Conservation (phyloP, 495 filamentous ascomycete species). For the Talaromyces borbonicus region DNA sequence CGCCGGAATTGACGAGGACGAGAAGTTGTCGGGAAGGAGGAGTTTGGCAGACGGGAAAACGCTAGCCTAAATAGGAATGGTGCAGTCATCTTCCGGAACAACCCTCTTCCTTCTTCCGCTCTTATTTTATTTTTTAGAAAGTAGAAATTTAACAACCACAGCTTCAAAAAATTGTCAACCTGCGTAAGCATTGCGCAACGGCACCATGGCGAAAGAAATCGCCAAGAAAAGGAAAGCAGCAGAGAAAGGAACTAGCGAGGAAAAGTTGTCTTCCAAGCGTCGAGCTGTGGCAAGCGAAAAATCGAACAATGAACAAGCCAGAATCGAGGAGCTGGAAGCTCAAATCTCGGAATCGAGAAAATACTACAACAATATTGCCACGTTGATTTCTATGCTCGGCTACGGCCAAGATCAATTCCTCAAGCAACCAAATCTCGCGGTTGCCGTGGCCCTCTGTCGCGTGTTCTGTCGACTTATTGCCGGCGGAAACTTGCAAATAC, state of each 20-base stretch:
- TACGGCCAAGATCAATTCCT: constrained; percentile 22
- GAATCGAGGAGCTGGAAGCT: constrained; percentile 60
- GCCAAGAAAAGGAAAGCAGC: constrained; percentile 33
- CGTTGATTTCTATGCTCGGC: constrained; percentile 50
- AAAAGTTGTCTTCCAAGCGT: constrained; percentile 31
- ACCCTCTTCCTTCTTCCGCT: constrained; percentile 2
- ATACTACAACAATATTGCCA: constrained; percentile 87
- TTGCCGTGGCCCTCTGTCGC: constrained; percentile 73
- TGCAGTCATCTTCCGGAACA: neutral
- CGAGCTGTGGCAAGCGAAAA: constrained; percentile 32
- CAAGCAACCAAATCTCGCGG: constrained; percentile 37
- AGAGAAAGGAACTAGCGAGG: constrained; percentile 19
- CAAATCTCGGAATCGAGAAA: constrained; percentile 75
- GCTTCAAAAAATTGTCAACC: no score
- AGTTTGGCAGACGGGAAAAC: constrained; percentile 89
- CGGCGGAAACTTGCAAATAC: constrained; percentile 57
- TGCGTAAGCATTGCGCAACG: no score
- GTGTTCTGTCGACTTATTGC: constrained; percentile 81
- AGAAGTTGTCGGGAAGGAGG: constrained; percentile 58
- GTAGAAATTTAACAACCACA: no score
- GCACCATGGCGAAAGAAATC: constrained; percentile 51
- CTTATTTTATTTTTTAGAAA: no score
- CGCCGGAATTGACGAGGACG: constrained; percentile 36
- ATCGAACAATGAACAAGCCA: constrained; percentile 40
- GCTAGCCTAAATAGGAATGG: constrained; percentile 58